Percentiles rank a stretch among this genome's conserved stretches.
Conservation (phyloP, 169 alveolate species). For the Besnoitia besnoiti region DNA sequence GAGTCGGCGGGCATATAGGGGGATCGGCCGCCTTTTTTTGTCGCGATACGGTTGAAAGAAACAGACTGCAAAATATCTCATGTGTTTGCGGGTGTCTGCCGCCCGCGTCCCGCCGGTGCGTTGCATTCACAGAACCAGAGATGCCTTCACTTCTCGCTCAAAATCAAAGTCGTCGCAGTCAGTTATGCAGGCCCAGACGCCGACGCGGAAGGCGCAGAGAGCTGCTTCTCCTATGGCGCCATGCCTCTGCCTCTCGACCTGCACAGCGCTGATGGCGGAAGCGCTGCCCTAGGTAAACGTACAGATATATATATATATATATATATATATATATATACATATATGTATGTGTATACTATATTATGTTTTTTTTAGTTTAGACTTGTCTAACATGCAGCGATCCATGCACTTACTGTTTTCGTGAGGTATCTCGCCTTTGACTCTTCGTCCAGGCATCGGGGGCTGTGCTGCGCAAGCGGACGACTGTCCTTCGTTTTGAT, state of each 20-base stretch:
- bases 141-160: conserved; percentile 24
- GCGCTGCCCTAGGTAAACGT: conserved; percentile 66
- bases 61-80: no score
- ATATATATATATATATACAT: not conserved
- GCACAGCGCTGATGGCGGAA: conserved; percentile 72
- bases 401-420: no score
- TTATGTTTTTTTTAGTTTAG: not conserved
- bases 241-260: conserved; percentile 76
- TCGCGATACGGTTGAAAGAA: not conserved
- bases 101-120: not conserved
- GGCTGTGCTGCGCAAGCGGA: no score
- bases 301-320: not conserved
- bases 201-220: conserved; percentile 39
- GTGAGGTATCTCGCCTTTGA: no score
- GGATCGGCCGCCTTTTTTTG: not conserved
- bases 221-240: conserved; percentile 69
- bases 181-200: conserved; percentile 22
- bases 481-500: not conserved
- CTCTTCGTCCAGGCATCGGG: no score
- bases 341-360: not conserved
- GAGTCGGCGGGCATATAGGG: not conserved
- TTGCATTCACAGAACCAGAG: not conserved
- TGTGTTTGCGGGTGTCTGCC: not conserved
- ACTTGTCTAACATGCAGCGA: no score
- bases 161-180: conserved; percentile 29